Base-by-base conservation (phyloP, 108 stramenopile species). In the Pseudonitzschia delicatissima region DNA sequence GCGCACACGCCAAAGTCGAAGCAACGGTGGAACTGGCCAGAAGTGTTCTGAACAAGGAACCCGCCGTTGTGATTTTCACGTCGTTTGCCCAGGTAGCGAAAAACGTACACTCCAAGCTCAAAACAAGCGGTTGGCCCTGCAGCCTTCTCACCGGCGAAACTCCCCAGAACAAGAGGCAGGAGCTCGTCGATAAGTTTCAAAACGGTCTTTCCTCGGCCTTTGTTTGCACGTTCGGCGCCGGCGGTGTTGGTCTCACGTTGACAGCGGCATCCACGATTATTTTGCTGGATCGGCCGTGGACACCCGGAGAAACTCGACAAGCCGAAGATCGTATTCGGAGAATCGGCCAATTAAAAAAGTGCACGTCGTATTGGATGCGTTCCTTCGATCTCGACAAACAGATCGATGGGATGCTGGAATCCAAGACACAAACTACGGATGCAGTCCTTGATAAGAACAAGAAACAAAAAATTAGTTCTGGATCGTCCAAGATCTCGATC, bases 281-380 rank as follows among this genome's bases (percentile, higher is more conserved):
- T 64, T 72, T 90, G 13, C 34, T 91, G 21, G 93, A 94, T 47
- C 80, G 93, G 26, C 88, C 93, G 21, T 94, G 93, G 93, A 94
- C 90, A 29, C 88, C 93, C 8, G 93, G 74, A 48, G 74, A 75
- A 49, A 62, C 67, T 4, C 26, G 45, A 32, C 80, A 85, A 59
- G 87, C 85, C 1, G 88, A 90, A 73, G 93, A 94, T 50, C 58
- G 93, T 45, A 88, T 94, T 9, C 72, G 87, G 13, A 76, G 93
- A n/a, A 94, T 94, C 27, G 93, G 93, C 4, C 93, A 94, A 71
- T 79, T 57, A 4, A 69, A 82, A 27, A 59, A 75, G 9, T 86
- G 86, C 13, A 73, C 59, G 34, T 80, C 77, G 34, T 84, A 87
- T 32, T 91, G 90, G 90, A 74, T 94, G 53, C 49, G 71, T 17